Conservation (phyloP, 2,329 filamentous ascomycete genomes). For the Cladophialophora yegresii region DNA sequence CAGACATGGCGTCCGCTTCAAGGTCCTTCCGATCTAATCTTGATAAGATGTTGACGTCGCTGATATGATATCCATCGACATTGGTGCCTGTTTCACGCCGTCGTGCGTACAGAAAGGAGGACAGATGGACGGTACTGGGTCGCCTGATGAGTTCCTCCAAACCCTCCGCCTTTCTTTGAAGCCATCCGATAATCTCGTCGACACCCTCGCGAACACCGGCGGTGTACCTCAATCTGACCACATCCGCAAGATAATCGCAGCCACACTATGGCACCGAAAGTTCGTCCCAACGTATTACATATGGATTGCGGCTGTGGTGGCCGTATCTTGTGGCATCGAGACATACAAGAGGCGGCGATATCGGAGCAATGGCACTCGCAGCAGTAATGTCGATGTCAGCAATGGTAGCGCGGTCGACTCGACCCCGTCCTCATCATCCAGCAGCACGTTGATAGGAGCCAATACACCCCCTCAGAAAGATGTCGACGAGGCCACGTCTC, state of each 20-base stretch:
- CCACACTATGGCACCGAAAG: slow-evolving; percentile 30
- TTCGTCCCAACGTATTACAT: slow-evolving; percentile 33
- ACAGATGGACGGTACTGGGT: slow-evolving; percentile 11
- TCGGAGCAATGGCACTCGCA: slow-evolving; percentile 7
- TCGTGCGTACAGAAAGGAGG: neutral
- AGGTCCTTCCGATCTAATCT: slow-evolving; percentile 10
- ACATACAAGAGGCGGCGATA: neutral
- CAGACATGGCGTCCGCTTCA: neutral
- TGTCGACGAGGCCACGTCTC: slow-evolving; percentile 16
- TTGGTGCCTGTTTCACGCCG: neutral
- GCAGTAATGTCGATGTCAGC: neutral
- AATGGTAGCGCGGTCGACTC: neutral
- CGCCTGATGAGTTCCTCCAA: slow-evolving; percentile 11
- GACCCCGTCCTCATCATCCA: slow-evolving; percentile 30
- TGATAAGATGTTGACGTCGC: slow-evolving; percentile 11
- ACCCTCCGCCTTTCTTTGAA: slow-evolving; percentile 7
- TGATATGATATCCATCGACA: neutral
- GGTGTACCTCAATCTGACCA: slow-evolving; percentile 13
- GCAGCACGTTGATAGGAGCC: slow-evolving; percentile 32
- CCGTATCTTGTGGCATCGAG: neutral
- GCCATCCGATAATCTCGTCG: slow-evolving; percentile 15
- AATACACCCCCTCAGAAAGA: slow-evolving; percentile 28
- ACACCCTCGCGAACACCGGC: slow-evolving; percentile 18
- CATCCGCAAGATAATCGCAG: slow-evolving; percentile 29
- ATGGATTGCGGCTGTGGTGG: slow-evolving; percentile 19